Evolutionary conservation across 148 eudicot species (phyloP), one percentile per base, ranked within the genome.

Genomic region (Gaultheria prostrata): DNA sequence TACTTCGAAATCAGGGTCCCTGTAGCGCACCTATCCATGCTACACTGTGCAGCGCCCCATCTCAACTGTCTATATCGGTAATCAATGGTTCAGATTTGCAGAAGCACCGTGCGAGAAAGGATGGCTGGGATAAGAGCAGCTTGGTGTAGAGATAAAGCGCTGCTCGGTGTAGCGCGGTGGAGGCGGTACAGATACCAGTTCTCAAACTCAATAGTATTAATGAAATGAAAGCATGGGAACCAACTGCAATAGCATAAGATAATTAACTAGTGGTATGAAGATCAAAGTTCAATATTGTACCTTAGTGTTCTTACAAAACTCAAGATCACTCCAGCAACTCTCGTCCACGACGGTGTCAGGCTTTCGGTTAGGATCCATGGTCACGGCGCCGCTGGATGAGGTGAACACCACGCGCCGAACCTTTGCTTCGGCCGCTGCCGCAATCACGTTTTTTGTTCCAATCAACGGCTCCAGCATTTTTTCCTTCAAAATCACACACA

Each of bases 401-500:
- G 98, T 96, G 86, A 96, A 91, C 18, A 97, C 98, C 78, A 97
- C 99, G 1, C 98, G 98, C 79, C 92, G 89, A 51, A 95, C 99
- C 35, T 90, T 89, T 20, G 94, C 91, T 65, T 92, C 94, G 0
- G 93, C 91, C 11, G 98, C 95, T 15, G 97, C 98, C 20, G 75
- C 81, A 76, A 97, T 92, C 86, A 95, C 98, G 83, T 93, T 86
- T 82, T 87, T 89, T 4, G 99, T 89, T 33, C 99, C 99, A 0
- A 80, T 88, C 80, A 97, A 98, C 12, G 99, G 98, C 82, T 95
- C 98, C 87, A 97, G 94, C 99, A 97, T 97, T 93, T 93, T 91
- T 85, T 93, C 95, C 99, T 95, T 79, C 63, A 88, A 3, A 50
- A 63, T 26, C 74, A 18, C 45, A 71, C 33, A 75, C 71, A 33